A percentile compares a stretch with the other conserved stretches of the same genome.
Conservation (phyloP, 2,329 filamentous ascomycete genomes). For the Pseudopyrenochaeta lycopersici region DNA sequence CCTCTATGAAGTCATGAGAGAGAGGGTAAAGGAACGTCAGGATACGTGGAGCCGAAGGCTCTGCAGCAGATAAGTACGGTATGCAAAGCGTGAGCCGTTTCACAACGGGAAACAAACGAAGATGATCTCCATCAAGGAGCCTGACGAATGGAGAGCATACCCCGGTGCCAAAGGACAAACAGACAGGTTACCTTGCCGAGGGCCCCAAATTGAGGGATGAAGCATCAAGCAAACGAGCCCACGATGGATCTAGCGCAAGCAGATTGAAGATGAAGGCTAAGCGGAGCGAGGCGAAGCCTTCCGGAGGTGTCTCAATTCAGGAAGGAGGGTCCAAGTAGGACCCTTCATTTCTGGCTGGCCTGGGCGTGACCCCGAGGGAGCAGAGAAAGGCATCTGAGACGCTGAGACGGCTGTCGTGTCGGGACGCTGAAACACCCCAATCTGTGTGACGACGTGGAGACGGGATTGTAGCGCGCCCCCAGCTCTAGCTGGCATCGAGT, state of each 20-base stretch:
- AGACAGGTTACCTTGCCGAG: not conserved
- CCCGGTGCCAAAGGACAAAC: slow-evolving; percentile 2
- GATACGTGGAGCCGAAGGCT: slow-evolving; percentile 14
- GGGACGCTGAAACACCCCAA: slow-evolving; percentile 1
- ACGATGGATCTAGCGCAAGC: slow-evolving; percentile 12
- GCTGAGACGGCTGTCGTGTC: slow-evolving; percentile 7
- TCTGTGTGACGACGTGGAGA: slow-evolving; percentile 8
- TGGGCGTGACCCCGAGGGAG: slow-evolving; percentile 1
- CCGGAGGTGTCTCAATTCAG: slow-evolving; percentile 1
- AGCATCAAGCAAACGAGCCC: slow-evolving; percentile 12
- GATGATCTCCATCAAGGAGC: slow-evolving; percentile 40
- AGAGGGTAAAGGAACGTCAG: slow-evolving; percentile 18
- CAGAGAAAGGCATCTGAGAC: slow-evolving; percentile 12
- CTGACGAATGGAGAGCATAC: slow-evolving; percentile 1
- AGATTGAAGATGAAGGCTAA: not conserved
- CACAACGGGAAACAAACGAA: slow-evolving; percentile 33
- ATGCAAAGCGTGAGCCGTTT: slow-evolving; percentile 23
- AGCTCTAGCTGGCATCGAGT: slow-evolving; percentile 5
- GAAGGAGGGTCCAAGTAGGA: slow-evolving; percentile 4
- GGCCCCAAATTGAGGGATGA: slow-evolving; percentile 3
- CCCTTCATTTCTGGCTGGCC: not conserved
- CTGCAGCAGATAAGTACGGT: slow-evolving; percentile 16
- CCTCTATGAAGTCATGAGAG: slow-evolving; percentile 26
- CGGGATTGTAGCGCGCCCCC: slow-evolving; percentile 3
- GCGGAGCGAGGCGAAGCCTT: too few species aligned